Base-by-base conservation (phyloP, 129 eudicot species). In the Solidago caesia region DNA sequence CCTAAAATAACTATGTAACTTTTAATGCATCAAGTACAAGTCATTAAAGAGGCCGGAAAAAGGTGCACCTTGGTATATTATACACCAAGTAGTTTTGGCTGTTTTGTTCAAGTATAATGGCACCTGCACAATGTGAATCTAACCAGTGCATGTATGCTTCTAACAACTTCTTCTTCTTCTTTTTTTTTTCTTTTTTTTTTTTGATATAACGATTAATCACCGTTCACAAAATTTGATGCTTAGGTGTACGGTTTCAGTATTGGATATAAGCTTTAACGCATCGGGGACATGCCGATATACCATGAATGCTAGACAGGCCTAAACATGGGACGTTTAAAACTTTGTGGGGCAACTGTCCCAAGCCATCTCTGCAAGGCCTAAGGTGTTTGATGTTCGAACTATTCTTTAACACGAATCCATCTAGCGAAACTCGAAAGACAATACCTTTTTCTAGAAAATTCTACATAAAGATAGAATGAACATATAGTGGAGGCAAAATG, bases 101-200 rank as follows among this genome's bases (percentile, higher is more conserved):
- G 15, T 49, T 74, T 41, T 39, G 71, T 74, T 33, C n/a, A 5
- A 77, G 71, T 78, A 70, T 62, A 48, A 62, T 61, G 49, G 82
- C 76, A 77, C 81, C 70, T 70, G 81, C 64, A 78, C 76, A 14
- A 42, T 43, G 64, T 70, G 61, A 39, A 49, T 21, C 69, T 46
- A 69, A 48, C 62, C 49, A n/a, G 29, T 44, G 9, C 44, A 16
- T 47, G 62, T 57, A 72, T 59, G 53, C 68, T 57, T 72, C 44
- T 58, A 44, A 43, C 66, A 4, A 56, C 11, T 33, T 53, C 2
- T 29, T 2, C 2, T 29, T 29, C 2, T 29, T 29, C 2, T 29
- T 29, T 29, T 29, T 29, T 29, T 29, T 29, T 29, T 29, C 2
- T 25, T 27, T 62, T 15, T 1, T 62, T 62, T 8, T 43, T 46